Evolutionary conservation across 1,284 basidiomycete species (phyloP).

Genomic region (Microbotryum saponariae): DNA sequence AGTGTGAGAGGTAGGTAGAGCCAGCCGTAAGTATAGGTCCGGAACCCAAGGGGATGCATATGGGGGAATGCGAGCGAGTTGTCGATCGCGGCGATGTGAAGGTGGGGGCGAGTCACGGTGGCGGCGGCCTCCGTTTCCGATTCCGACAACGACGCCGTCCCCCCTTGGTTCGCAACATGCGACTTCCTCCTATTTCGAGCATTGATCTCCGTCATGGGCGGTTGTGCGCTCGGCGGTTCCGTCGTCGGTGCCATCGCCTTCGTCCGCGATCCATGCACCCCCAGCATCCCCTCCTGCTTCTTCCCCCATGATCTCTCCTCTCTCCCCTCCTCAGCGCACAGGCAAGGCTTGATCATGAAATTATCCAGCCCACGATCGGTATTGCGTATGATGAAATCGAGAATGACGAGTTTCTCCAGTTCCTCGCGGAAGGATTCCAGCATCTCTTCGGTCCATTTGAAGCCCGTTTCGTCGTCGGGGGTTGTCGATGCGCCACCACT

Average conservation of each 20-base stretch:
- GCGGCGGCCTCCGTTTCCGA: not conserved
- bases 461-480: slow-evolving; percentile 4
- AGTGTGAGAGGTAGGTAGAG: slow-evolving; percentile 76
- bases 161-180: slow-evolving; percentile 17
- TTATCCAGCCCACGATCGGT: slow-evolving; percentile 43
- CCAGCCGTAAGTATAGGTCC: slow-evolving; percentile 87
- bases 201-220: slow-evolving; percentile 72
- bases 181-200: slow-evolving; percentile 57
- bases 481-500: slow-evolving; percentile 46
- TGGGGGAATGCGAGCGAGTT: slow-evolving; percentile 79
- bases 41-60: slow-evolving; percentile 70
- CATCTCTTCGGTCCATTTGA: slow-evolving; percentile 41
- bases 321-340: not conserved
- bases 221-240: not conserved
- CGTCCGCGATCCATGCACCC: too few species aligned
- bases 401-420: slow-evolving; percentile 85
- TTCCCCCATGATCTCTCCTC: too few species aligned
- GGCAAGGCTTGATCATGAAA: slow-evolving; percentile 40
- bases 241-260: not conserved
- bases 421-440: slow-evolving; percentile 40
- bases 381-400: slow-evolving; percentile 45
- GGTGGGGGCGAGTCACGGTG: slow-evolving; percentile 47
- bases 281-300: too few species aligned
- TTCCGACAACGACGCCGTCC: too few species aligned
- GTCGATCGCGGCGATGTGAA: slow-evolving; percentile 71